Conservation (phyloP, 495 filamentous ascomycete species). For the Hyphodiscus hymeniophilus region DNA sequence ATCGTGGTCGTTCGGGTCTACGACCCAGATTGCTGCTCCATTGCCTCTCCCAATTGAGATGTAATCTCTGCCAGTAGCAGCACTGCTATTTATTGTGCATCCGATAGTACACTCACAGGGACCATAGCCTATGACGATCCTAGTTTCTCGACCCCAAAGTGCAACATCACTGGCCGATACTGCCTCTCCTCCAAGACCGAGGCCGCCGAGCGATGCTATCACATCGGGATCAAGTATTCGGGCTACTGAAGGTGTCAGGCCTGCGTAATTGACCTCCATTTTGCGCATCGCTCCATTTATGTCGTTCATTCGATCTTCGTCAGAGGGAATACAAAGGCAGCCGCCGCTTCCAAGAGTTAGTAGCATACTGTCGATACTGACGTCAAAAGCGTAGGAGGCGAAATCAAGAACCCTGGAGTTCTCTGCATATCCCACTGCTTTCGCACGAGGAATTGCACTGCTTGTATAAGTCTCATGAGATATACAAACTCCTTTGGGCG, state of each 20-base stretch:
- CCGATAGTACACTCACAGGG: constrained; percentile 32
- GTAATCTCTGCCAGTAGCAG: constrained; percentile 23
- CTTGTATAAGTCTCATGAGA: neutral
- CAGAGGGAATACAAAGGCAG: constrained; percentile 41
- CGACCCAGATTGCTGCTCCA: constrained; percentile 44
- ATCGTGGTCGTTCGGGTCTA: constrained; percentile 43
- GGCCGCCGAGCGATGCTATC: constrained; percentile 36
- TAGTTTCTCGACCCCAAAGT: constrained; percentile 44
- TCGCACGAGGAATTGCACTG: constrained; percentile 37
- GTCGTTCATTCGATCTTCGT: constrained; percentile 29
- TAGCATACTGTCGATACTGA: constrained; percentile 78
- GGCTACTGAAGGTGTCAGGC: constrained; percentile 40
- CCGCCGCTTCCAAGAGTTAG: constrained; percentile 60
- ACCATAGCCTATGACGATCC: constrained; percentile 49
- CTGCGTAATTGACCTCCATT: constrained; percentile 27
- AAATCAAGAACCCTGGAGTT: constrained; percentile 8
- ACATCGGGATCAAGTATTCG: constrained; percentile 30
- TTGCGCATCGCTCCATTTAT: constrained; percentile 29
- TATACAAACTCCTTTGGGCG: constrained; percentile 33
- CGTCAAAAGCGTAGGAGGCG: constrained; percentile 53
- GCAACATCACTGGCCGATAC: constrained; percentile 42
- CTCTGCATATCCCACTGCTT: constrained; percentile 35
- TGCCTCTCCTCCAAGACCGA: constrained; percentile 47
- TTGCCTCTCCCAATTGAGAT: constrained; percentile 26
- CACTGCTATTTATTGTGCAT: constrained; percentile 23